These are phyloP conservation scores for Maudiozyma pseudohumilis DNA, from an alignment of 805 yeast genomes.

Conservation along the genomic window DNA sequence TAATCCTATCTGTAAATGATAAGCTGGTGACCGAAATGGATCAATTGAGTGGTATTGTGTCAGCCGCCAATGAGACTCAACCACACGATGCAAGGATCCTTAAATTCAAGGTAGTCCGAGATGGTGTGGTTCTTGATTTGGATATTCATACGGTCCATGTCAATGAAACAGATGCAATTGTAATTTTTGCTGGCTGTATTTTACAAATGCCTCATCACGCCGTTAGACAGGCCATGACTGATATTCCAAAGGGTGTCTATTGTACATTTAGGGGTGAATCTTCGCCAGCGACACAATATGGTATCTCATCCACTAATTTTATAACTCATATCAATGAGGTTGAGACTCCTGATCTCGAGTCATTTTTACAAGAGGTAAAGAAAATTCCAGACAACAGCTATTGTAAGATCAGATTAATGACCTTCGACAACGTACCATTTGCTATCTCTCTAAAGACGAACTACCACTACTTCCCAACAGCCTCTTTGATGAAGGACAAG, in stretches of 20 bases:
- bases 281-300: conserved; percentile 80
- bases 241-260: conserved; percentile 76
- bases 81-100: conserved; percentile 30
- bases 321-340: conserved; percentile 81
- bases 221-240: conserved; percentile 71
- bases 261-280: conserved; percentile 66
- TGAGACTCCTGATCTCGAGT: conserved; percentile 58
- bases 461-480: conserved; percentile 79
- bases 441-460: conserved; percentile 81
- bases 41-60: conserved; percentile 43
- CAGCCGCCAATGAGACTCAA: conserved; percentile 35
- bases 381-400: conserved; percentile 70
- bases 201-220: conserved; percentile 89
- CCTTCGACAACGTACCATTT: conserved; percentile 78
- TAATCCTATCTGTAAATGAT: conserved; percentile 61
- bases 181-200: conserved; percentile 76
- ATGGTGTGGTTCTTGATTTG: conserved; percentile 51
- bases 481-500: conserved; percentile 43
- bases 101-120: conserved; percentile 59
- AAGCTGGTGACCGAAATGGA: conserved; percentile 53
- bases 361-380: conserved; percentile 58
- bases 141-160: conserved; percentile 57
- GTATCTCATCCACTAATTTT: conserved; percentile 68
- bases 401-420: conserved; percentile 68
- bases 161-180: conserved; percentile 52